Base-by-base conservation (phyloP, 2,329 filamentous ascomycete species). In the Penicillium sp. region DNA sequence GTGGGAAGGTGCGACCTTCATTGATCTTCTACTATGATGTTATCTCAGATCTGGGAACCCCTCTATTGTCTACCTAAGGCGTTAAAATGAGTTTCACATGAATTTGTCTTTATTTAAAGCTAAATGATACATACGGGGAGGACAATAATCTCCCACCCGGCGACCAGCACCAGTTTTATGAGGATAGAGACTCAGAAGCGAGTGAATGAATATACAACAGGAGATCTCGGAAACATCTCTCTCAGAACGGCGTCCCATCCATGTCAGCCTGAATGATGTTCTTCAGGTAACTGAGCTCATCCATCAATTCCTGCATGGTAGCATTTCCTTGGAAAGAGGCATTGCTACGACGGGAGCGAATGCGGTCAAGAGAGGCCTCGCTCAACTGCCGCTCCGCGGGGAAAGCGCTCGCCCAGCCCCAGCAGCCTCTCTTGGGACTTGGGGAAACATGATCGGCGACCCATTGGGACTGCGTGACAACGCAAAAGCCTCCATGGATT, bases 221-320 rank as follows among this genome's bases (percentile, higher is more conserved):
- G 22, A 25, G 22, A 25, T 25, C 22, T 25, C 22, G 7, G 3
- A 18, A 1, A 6, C 18, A 25, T 25, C 2, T 14, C 31, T 13
- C 29, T 48, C 48, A 59, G 30, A 61, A 61, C 5, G 59, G 59
- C 37, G 55, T 47, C 9, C 59, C 62, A 31, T 61, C 56, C 53
- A 56, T 56, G 33, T 63, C 66, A 50, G 63, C 63, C 46, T 69
- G 65, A 29, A 79, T 78, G 50, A 76, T 67, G 45, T 70, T 69
- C 19, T 75, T 74, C 34, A 80, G 62, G 59, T 80, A 79, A 46
- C 75, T 75, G 62, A 79, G 64, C 53, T 80, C 77, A 53, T 75
- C 72, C 58, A 79, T 68, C 50, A 79, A 62, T 54, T 77, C 72
- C 54, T 74, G 71, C 66, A 79, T 74, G 14, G 69, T 70, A 30